Conservation (phyloP, 768 basidiomycete genomes). For the Amanita rubescens region DNA sequence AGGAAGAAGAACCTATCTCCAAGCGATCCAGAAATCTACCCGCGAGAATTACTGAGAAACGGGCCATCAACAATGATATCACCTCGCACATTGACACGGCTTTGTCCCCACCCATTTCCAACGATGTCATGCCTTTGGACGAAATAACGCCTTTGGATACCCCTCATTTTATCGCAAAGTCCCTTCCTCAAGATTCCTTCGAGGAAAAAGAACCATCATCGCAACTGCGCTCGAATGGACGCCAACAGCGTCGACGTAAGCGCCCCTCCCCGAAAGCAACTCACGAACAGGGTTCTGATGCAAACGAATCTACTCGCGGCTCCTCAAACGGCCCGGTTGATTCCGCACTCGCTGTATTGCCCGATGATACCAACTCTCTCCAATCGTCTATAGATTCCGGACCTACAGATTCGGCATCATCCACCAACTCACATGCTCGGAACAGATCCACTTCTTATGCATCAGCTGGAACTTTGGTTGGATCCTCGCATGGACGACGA, state of each 20-base stretch:
- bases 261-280: background rate
- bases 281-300: background rate
- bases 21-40: conserved; percentile 20
- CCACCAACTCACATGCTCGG: conserved; percentile 21
- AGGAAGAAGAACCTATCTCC: conserved; percentile 21
- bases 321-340: conserved; percentile 9
- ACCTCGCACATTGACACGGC: background rate
- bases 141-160: conserved; percentile 1
- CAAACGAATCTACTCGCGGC: conserved; percentile 5
- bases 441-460: conserved; percentile 32
- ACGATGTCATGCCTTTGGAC: conserved; percentile 3
- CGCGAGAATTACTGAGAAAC: conserved; percentile 3
- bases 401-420: background rate
- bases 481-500: conserved; percentile 20
- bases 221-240: conserved; percentile 2
- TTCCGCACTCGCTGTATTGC: conserved; percentile 1
- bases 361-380: conserved; percentile 5
- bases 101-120: background rate
- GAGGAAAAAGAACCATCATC: conserved; percentile 8
- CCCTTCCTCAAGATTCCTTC: conserved; percentile 4
- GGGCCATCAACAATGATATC: background rate
- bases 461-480: conserved; percentile 29
- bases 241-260: conserved; percentile 6
- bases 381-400: background rate
- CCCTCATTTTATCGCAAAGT: background rate